Conservation (phyloP, 2,329 filamentous ascomycete genomes). For the Cordyceps cicadae region DNA sequence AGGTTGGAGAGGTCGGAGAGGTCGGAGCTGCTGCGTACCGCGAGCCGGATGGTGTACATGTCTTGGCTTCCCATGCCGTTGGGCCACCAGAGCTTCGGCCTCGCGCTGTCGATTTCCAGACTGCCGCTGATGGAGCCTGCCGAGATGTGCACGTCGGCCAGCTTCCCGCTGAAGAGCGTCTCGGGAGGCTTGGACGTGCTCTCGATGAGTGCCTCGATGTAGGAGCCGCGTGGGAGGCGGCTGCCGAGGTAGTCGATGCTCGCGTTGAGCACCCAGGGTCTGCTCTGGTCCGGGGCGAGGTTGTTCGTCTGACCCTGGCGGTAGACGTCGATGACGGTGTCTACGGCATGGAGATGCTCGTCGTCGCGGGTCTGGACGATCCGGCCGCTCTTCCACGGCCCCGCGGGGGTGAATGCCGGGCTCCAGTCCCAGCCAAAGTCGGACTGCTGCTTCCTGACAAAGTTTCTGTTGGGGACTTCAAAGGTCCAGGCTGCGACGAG, state of each 20-base stretch:
- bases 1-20: no score
- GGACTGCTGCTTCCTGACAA: constrained; percentile 50
- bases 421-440: constrained; percentile 62
- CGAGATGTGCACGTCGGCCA: constrained; percentile 33
- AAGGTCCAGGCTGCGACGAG: constrained; percentile 1
- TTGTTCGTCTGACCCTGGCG: constrained; percentile 51
- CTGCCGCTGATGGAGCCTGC: constrained; percentile 40
- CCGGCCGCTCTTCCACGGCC: constrained; percentile 53
- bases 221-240: constrained; percentile 31
- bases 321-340: constrained; percentile 51
- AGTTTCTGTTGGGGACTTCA: constrained; percentile 6
- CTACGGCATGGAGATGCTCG: constrained; percentile 31
- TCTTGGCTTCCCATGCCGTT: constrained; percentile 46
- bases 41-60: constrained; percentile 48
- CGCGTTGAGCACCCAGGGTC: constrained; percentile 53
- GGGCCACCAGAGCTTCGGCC: constrained; percentile 54
- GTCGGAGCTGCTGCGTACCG: not conserved
- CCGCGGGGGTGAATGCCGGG: constrained; percentile 52
- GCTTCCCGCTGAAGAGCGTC: constrained; percentile 13
- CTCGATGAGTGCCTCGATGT: constrained; percentile 33
- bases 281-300: constrained; percentile 45
- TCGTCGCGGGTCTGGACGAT: constrained; percentile 40
- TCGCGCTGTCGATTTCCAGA: constrained; percentile 31
- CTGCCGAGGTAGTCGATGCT: constrained; percentile 49
- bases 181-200: constrained; percentile 28